phyloP scores from a whole-genome alignment of 805 yeast genomes.

The Scheffersomyces ergatensis region DNA sequence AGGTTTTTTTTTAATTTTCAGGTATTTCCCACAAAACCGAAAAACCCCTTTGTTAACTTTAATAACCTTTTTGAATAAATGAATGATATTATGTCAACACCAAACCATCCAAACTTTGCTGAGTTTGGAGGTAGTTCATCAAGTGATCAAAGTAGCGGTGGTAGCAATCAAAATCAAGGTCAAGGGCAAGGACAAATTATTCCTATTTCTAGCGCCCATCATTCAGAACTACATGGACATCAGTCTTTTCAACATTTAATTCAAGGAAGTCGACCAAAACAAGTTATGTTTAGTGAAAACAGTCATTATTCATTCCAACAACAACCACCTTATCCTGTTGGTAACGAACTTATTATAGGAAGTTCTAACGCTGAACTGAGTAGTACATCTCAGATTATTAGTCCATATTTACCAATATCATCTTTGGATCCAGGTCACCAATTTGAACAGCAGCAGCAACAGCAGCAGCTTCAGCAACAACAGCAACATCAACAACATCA shows the following conservation, averaged over 20 bases:
- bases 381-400: not conserved
- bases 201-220: not conserved
- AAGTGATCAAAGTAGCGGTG: conserved; percentile 5
- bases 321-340: conserved; percentile 1
- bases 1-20: too few species aligned
- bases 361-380: not conserved
- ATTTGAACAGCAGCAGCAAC: not conserved
- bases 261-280: conserved; percentile 4
- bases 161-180: conserved; percentile 2
- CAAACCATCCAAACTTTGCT: conserved; percentile 6
- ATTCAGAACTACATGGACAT: not conserved
- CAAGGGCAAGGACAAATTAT: not conserved
- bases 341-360: not conserved
- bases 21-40: too few species aligned
- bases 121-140: conserved; percentile 6
- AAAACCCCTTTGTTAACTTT: too few species aligned
- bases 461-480: conserved; percentile 1
- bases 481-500: conserved; percentile 3
- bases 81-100: conserved; percentile 9
- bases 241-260: not conserved
- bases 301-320: conserved; percentile 5
- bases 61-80: conserved; percentile 4
- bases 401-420: conserved; percentile 3
- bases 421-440: not conserved
- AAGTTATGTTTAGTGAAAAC: conserved; percentile 4